These are phyloP conservation scores for Metarhizium sp. DNA, from an alignment of 2,329 filamentous ascomycete genomes.

Conservation along the genomic window DNA sequence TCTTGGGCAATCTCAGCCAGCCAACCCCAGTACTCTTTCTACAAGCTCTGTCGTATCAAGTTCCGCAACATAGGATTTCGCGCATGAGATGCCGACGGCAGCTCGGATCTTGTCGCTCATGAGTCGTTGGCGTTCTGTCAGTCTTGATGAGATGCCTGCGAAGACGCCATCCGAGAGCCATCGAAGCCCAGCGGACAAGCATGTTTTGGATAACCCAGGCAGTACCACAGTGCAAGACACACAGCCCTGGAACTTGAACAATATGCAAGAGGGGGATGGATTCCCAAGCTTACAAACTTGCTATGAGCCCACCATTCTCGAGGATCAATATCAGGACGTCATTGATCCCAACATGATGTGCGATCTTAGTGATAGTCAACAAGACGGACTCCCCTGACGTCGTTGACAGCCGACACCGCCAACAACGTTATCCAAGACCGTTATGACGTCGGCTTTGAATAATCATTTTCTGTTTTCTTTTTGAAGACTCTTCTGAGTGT, in stretches of 20 bases:
- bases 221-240: background rate
- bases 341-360: background rate
- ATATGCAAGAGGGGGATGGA: background rate
- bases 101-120: background rate
- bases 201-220: background rate
- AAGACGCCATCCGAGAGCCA: background rate
- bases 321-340: background rate
- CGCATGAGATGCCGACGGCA: slow-evolving; percentile 1
- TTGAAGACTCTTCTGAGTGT: too few species aligned
- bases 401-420: background rate
- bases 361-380: background rate
- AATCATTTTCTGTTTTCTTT: too few species aligned
- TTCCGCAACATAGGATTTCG: slow-evolving; percentile 6
- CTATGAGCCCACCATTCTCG: background rate
- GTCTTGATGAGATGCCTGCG: background rate
- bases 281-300: background rate
- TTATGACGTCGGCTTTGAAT: background rate
- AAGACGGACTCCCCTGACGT: background rate
- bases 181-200: background rate
- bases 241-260: background rate
- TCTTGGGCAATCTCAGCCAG: background rate
- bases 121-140: background rate
- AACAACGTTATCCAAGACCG: background rate
- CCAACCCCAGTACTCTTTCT: background rate
- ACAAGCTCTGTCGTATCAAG: slow-evolving; percentile 1